Evolutionary conservation across 371 early-diverging fungal genomes (phyloP), one percentile per base, ranked within the genome.

Genomic region (Syncephalastrum racemosum): DNA sequence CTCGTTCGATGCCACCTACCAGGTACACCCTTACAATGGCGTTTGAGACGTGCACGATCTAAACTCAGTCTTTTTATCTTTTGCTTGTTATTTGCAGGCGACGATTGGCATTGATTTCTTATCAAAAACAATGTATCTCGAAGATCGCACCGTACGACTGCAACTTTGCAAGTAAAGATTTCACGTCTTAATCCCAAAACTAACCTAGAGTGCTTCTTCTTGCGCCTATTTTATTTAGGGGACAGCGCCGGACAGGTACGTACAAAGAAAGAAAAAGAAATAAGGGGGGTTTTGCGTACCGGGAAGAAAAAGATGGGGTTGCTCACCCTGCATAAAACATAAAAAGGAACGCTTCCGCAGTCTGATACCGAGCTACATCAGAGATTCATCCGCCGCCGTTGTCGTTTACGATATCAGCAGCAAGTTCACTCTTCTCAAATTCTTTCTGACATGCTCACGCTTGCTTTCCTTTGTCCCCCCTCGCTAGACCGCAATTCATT

Each of bases 51-150:
- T n/a, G n/a, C 5, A 49, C 22, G 49, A 19, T 19, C 15, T 15
- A 36, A 7, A 27, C 27, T 27, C 27, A 27, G 4, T 51, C 3
- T 2, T 40, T 40, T 27, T 1, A 22, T 51, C 24, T 31, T 16
- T 16, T 31, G 31, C 27, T 50, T 50, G 6, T 50, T 24, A 10
- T 36, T 24, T n/a, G 47, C 50, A 97, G 88, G 99, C 99, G 3
- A 99, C 99, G n/a, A 99, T 99, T 59, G 99, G 99, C 59, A 97
- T 99, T 60, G 99, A 99, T 75, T 99, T 99, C 72, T 72, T 99
- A 56, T 94, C 93, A 39, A 99, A 99, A 79, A 99, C 99, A 13
- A 94, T 99, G 90, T 92, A 94, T 65, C 73, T 99, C 52, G 96
- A 96, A 59, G 95, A 95, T 71, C 87, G 93, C 52, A 95, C 94